Conservation (phyloP, 805 yeast genomes). For the Candida takata region DNA sequence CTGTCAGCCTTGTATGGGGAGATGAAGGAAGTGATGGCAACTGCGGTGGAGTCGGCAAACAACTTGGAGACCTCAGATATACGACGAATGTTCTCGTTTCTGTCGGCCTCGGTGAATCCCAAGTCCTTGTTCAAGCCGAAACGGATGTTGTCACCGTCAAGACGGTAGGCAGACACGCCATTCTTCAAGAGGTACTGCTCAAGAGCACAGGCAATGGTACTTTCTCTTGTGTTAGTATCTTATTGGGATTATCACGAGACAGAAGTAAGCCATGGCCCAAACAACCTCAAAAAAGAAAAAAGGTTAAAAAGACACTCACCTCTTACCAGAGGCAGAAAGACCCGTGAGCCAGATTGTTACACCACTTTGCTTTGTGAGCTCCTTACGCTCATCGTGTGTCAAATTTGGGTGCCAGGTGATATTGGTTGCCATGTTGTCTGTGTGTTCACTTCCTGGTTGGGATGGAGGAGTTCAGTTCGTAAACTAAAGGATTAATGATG, state of each 20-base stretch:
- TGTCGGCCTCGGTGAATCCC: conserved; percentile 85
- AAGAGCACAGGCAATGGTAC: conserved; percentile 87
- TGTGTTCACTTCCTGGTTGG: too few relatives aligned
- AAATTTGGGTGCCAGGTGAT: conserved; percentile 95
- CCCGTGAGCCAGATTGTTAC: conserved; percentile 95
- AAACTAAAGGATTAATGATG: too few relatives aligned
- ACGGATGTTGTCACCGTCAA: conserved; percentile 92
- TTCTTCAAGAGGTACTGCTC: conserved; percentile 73
- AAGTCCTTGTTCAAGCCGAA: conserved; percentile 93
- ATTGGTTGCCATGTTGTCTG: conserved; percentile 77
- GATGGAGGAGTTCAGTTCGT: too few relatives aligned
- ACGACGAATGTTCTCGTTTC: conserved; percentile 93
- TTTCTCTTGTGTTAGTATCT: background rate
- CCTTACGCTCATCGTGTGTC: conserved; percentile 73
- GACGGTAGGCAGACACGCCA: conserved; percentile 70
- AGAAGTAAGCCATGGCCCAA: conserved; percentile 26
- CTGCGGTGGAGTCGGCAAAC: conserved; percentile 87
- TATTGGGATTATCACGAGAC: background rate
- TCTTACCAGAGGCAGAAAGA: conserved; percentile 86
- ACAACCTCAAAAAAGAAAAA: background rate
- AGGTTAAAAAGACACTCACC: background rate
- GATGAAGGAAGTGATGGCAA: conserved; percentile 86
- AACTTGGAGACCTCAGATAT: conserved; percentile 91
- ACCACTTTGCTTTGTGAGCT: conserved; percentile 71
- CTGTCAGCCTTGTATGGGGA: conserved; percentile 87